Percentiles rank a stretch among this genome's conserved stretches.
Conservation (phyloP, 129 eudicot genomes). For the Ambrosia artemisiifolia region DNA sequence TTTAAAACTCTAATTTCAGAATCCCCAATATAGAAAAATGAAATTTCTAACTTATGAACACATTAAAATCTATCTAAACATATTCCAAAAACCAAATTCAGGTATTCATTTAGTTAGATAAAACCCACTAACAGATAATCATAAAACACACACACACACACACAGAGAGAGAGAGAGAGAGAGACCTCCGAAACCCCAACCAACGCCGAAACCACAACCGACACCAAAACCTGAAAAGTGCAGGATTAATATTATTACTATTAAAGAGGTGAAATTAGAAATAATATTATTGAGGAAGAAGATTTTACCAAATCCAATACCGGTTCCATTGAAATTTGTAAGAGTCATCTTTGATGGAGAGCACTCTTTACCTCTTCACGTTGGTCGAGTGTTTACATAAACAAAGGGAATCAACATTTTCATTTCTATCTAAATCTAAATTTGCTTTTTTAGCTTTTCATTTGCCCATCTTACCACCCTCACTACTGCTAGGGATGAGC, state of each 20-base stretch:
- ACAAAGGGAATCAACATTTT: too few species aligned
- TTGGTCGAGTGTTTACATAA: too few species aligned
- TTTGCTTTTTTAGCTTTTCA: too few species aligned
- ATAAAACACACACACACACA: too few species aligned
- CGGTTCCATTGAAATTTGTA: constrained; percentile 64
- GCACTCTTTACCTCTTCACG: background rate
- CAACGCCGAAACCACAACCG: constrained; percentile 84
- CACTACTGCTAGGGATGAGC: too few species aligned
- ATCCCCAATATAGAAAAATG: background rate
- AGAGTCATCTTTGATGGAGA: constrained; percentile 44
- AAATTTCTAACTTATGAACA: background rate
- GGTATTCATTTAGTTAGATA: background rate
- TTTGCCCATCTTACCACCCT: too few species aligned
- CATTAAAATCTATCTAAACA: background rate
- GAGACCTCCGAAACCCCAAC: constrained; percentile 90
- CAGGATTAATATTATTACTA: background rate
- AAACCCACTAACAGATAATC: too few species aligned
- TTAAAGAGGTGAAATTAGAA: background rate
- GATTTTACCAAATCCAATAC: constrained; percentile 63
- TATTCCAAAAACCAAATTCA: too few species aligned
- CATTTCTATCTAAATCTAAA: too few species aligned
- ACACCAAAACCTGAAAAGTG: constrained; percentile 53
- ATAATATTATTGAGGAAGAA: background rate
- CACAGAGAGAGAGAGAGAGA: background rate
- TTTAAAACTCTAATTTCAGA: background rate